Conservation (phyloP, 257 asterid genomes). For the Ballota nigra region DNA sequence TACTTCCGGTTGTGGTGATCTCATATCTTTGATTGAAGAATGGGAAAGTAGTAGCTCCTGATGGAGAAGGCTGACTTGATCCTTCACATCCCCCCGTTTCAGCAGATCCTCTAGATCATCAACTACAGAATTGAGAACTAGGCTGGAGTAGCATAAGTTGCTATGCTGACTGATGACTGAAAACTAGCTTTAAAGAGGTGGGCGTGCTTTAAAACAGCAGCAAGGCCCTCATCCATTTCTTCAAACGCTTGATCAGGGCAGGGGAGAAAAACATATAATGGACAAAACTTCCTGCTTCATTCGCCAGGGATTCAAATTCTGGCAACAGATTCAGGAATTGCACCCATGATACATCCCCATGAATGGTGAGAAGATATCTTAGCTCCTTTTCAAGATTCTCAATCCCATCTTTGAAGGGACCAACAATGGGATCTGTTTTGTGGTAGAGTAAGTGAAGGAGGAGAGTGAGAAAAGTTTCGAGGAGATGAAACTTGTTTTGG, state of each 20-base stretch:
- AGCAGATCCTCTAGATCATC: background rate
- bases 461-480: too few relatives aligned
- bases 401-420: too few relatives aligned
- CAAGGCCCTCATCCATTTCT: background rate
- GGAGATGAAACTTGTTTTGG: too few relatives aligned
- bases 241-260: background rate
- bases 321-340: background rate
- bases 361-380: slow-evolving; percentile 12
- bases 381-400: too few relatives aligned
- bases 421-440: too few relatives aligned
- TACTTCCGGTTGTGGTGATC: too few relatives aligned
- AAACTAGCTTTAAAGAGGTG: background rate
- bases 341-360: too few relatives aligned
- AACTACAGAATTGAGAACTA: background rate
- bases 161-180: background rate
- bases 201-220: background rate
- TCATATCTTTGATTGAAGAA: too few relatives aligned
- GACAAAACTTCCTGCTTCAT: background rate
- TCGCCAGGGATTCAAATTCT: background rate
- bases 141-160: background rate
- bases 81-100: too few relatives aligned
- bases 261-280: background rate
- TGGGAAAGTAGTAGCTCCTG: too few relatives aligned
- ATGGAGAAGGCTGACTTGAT: too few relatives aligned
- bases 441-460: too few relatives aligned